Evolutionary conservation across 805 yeast species (phyloP), one percentile per base, ranked within the genome.

Genomic region (Candida golubevii): DNA sequence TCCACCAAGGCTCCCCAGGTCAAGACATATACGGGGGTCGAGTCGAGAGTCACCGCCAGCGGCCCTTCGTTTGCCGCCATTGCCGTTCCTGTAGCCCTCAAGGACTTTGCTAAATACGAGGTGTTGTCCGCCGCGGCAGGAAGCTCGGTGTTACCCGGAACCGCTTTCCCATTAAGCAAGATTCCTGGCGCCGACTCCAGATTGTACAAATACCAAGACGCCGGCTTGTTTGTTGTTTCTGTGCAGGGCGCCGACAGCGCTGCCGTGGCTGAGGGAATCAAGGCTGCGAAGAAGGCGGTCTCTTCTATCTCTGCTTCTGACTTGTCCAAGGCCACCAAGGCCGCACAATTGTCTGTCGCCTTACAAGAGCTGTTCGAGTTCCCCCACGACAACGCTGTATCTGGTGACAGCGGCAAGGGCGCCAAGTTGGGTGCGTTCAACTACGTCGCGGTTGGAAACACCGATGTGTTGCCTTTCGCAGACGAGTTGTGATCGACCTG

Each of bases 371-470:
- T 65, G 31, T 61, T 60, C 51, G 68, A 61, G 48, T 38, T 52
- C 52, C 68, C 71, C 13, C 56, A 57, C 40, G 56, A 53, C 47
- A 45, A 63, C 46, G 56, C 63, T 46, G 57, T 71, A 33, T 62
- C 63, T 45, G 65, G 68, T 36, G 61, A 66, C 40, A 60, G 65
- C 39, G 67, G 62, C 41, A 54, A 60, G 51, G 58, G 61, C 38
- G 61, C 55, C 47, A 72, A 77, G 60, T 58, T 85, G 49, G 76
- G 75, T 53, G 51, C 44, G 38, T 83, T 82, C 74, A 88, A 83
- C 74, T 83, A 85, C 62, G 93, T 84, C 54, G 97, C 93, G 51
- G 83, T 88, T 50, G 99, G 98, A 71, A 84, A 88, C 67, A 80
- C 84, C 49, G 83, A 82, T 62, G 81, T 80, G 54, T 80, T 91